Conservation (phyloP, 75 land plant species). For the Selaginella moellendorffii region DNA sequence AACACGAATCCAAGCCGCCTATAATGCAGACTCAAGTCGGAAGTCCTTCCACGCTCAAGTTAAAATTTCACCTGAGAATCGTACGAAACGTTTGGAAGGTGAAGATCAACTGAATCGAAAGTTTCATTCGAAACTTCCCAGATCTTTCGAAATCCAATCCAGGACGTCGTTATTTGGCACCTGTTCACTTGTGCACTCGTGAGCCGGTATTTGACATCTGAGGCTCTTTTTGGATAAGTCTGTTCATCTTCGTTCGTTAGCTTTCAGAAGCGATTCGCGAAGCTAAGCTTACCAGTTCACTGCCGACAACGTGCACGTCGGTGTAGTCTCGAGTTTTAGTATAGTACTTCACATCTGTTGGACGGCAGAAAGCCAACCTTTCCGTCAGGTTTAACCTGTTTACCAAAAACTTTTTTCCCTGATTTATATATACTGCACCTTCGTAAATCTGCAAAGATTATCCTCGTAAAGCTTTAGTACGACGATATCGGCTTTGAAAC, state of each 20-base stretch:
- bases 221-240: constrained; percentile 59
- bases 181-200: constrained; percentile 59
- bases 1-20: constrained; percentile 96
- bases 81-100: constrained; percentile 69
- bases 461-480: not conserved
- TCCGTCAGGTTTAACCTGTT: constrained; percentile 48
- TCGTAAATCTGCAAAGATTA: constrained; percentile 63
- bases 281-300: constrained; percentile 45
- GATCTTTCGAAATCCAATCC: constrained; percentile 83
- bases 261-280: not conserved
- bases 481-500: constrained; percentile 18
- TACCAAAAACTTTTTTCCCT: constrained; percentile 72
- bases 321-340: constrained; percentile 92
- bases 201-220: constrained; percentile 14
- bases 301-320: constrained; percentile 76
- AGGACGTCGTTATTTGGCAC: constrained; percentile 79
- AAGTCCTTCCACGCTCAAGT: too few species aligned
- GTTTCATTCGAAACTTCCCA: constrained; percentile 48
- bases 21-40: constrained; percentile 2
- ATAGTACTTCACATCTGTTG: constrained; percentile 76
- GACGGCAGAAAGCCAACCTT: constrained; percentile 61
- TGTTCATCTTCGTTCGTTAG: too few species aligned
- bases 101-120: constrained; percentile 85
- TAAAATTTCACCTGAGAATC: constrained; percentile 56
- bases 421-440: constrained; percentile 94